Base-by-base conservation (phyloP, 2,329 filamentous ascomycete species). In the Cladorrhinum sp. region DNA sequence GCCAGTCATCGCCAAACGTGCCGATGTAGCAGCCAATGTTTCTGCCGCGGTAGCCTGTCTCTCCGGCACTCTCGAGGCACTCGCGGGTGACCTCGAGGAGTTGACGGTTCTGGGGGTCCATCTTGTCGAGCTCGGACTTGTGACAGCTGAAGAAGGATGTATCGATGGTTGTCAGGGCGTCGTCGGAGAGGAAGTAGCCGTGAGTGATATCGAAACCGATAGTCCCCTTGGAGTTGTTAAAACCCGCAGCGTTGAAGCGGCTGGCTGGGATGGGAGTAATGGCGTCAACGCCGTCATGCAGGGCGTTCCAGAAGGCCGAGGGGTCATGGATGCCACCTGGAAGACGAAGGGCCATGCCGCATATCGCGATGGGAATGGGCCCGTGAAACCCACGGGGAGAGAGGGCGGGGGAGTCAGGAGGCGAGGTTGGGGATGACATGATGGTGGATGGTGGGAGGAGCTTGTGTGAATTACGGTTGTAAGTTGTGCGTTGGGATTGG, bases 101-200 rank as follows among this genome's bases (percentile, higher is more conserved):
- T 60, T 73, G 71, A 1, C 77, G 69, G 61, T 78, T 75, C 62
- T 79, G 76, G 0, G 77, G 77, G 53, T 80, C 77, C 62, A 79
- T 72, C 23, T 67, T 69, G 53, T 70, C 68, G n/a, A 75, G 75
- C 62, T 80, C 77, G 14, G 70, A 63, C 1, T 73, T 65, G 14
- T 65, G 72, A n/a, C 73, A 74, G 28, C 72, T 71, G 70, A 80
- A 80, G 69, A 79, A 80, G 1, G 67, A 63, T 24, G 75, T 67
- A 62, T 80, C 77, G 57, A 77, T 77, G 1, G 60, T 57, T 28
- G 26, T 28, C 9, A 28, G 26, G 26, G 70, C 69, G 24, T 52
- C 21, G 28, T 67, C 65, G n/a, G 57, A 51, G 2, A 73, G n/a
- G 36, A 71, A 67, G 58, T 71, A 71, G 12, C 63, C 70, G 21